Conservation (phyloP, 768 basidiomycete species). For the Termitomyces sp. region DNA sequence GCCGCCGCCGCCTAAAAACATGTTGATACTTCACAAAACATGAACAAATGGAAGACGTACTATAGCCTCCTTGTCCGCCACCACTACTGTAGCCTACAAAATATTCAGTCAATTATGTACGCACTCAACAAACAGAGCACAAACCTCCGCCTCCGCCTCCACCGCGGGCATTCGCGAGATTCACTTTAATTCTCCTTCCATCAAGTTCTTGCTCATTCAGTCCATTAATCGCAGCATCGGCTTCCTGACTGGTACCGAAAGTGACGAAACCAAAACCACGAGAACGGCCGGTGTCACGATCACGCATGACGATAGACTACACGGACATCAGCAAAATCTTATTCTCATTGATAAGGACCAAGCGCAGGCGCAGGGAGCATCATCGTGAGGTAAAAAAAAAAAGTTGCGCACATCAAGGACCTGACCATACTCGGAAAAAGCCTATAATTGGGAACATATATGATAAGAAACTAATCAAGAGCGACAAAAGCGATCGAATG, state of each 20-base stretch:
- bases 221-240: slow-evolving; percentile 67
- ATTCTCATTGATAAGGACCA: slow-evolving; percentile 26
- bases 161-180: slow-evolving; percentile 72
- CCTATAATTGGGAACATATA: slow-evolving; percentile 58
- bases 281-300: slow-evolving; percentile 95
- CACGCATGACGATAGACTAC: slow-evolving; percentile 97
- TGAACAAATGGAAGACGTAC: not conserved
- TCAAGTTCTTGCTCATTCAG: slow-evolving; percentile 93
- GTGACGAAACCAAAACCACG: slow-evolving; percentile 98
- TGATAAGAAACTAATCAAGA: slow-evolving; percentile 46
- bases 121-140: not conserved
- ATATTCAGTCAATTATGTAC: not conserved
- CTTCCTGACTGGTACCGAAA: slow-evolving; percentile 58
- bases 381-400: slow-evolving; percentile 29
- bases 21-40: not conserved
- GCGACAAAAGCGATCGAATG: slow-evolving; percentile 27
- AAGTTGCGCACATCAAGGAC: slow-evolving; percentile 87
- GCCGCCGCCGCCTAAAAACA: not conserved
- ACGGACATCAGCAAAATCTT: slow-evolving; percentile 37
- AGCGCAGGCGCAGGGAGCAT: slow-evolving; percentile 17
- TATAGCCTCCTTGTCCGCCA: slow-evolving; percentile 18
- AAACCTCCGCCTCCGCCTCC: slow-evolving; percentile 48
- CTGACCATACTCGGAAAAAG: slow-evolving; percentile 78
- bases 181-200: slow-evolving; percentile 87
- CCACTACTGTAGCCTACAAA: slow-evolving; percentile 18